These are phyloP conservation scores for Irpex rosettiformis DNA, from an alignment of 1,284 basidiomycete species.

Conservation along the genomic window DNA sequence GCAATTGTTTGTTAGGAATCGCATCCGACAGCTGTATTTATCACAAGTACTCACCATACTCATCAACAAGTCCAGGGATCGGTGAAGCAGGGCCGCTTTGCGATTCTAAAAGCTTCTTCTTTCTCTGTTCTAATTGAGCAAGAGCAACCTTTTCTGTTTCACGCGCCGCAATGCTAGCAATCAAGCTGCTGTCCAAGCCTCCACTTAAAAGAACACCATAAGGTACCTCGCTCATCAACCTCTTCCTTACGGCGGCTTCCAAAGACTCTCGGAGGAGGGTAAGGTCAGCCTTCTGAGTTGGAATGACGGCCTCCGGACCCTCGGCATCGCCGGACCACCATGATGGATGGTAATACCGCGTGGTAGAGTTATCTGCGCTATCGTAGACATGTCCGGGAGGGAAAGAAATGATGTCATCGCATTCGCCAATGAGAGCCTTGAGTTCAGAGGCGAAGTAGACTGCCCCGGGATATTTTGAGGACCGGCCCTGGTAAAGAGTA, in stretches of 20 bases:
- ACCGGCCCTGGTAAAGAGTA: conserved; percentile 96
- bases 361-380: conserved; percentile 72
- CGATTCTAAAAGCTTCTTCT: conserved; percentile 45
- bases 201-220: conserved; percentile 97
- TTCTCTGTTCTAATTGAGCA: conserved; percentile 72
- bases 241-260: conserved; percentile 92
- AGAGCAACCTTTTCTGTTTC: conserved; percentile 92
- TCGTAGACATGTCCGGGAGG: conserved; percentile 97
- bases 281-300: conserved; percentile 68
- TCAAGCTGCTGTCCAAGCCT: conserved; percentile 94
- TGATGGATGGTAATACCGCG: conserved; percentile 80
- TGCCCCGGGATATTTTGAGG: conserved; percentile 79
- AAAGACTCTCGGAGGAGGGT: conserved; percentile 76
- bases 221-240: conserved; percentile 98
- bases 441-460: conserved; percentile 96
- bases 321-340: conserved; percentile 84
- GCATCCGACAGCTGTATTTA: not conserved
- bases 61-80: conserved; percentile 37
- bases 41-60: conserved; percentile 44
- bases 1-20: not conserved
- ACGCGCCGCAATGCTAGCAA: conserved; percentile 94
- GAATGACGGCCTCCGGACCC: conserved; percentile 48
- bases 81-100: conserved; percentile 60
- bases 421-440: conserved; percentile 90
- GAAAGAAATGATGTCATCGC: conserved; percentile 94